Percentiles rank a stretch among this genome's conserved stretches.
Evolutionary conservation across 208 protist species (phyloP).

Genomic region (Trypanosoma vivax): DNA sequence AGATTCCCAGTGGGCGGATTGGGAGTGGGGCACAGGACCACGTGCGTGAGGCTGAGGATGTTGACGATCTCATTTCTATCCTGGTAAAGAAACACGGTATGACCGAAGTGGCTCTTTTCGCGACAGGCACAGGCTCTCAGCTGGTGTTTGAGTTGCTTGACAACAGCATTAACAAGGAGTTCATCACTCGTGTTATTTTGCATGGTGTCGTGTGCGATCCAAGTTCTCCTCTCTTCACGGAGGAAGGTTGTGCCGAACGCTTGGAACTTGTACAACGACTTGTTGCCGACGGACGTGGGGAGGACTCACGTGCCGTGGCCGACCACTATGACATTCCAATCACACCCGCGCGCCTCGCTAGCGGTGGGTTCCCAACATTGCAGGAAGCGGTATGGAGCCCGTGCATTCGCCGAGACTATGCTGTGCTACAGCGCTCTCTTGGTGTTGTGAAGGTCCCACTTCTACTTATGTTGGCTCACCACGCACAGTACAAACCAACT

Average conservation of each 20-base stretch:
- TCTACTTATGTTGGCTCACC: slow-evolving; percentile 48
- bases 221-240: slow-evolving; percentile 29
- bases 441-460: slow-evolving; percentile 37
- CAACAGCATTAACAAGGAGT: slow-evolving; percentile 15
- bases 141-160: slow-evolving; percentile 50
- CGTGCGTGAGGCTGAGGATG: slow-evolving; percentile 57
- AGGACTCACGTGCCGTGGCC: slow-evolving; percentile 41
- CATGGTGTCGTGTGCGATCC: slow-evolving; percentile 51
- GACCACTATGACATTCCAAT: slow-evolving; percentile 64
- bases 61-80: slow-evolving; percentile 49
- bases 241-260: slow-evolving; percentile 21
- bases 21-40: slow-evolving; percentile 52
- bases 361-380: slow-evolving; percentile 40
- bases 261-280: slow-evolving; percentile 26
- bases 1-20: slow-evolving; percentile 50
- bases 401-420: slow-evolving; percentile 21
- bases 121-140: slow-evolving; percentile 70
- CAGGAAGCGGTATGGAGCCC: slow-evolving; percentile 77
- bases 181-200: slow-evolving; percentile 58
- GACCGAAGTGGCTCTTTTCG: slow-evolving; percentile 57
- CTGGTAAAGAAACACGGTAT: slow-evolving; percentile 45
- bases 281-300: slow-evolving; percentile 26
- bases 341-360: slow-evolving; percentile 44
- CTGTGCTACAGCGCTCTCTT: slow-evolving; percentile 23
- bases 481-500: slow-evolving; percentile 42